Percentiles rank a stretch among this genome's conserved stretches.
These are phyloP conservation scores for Yueomyces sp. DNA, from an alignment of 805 yeast genomes.

Conservation along the genomic window DNA sequence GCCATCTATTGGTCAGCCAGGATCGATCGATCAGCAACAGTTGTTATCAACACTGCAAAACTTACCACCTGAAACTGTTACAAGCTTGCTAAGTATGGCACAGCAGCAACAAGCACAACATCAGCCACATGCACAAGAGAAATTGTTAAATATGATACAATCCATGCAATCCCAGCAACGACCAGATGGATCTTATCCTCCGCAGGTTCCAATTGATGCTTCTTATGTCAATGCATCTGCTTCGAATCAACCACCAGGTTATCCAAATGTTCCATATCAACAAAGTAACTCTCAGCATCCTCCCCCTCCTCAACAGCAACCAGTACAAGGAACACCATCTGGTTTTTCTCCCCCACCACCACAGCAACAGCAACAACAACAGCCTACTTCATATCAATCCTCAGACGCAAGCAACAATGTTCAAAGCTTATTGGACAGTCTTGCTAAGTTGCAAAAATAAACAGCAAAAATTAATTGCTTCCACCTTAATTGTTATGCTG, in stretches of 20 bases:
- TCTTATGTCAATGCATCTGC: slow-evolving; percentile 2
- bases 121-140: slow-evolving; percentile 9
- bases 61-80: slow-evolving; percentile 23
- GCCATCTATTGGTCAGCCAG: slow-evolving; percentile 7
- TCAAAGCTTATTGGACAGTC: slow-evolving; percentile 26
- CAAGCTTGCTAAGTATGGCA: slow-evolving; percentile 20
- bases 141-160: slow-evolving; percentile 20
- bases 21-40: slow-evolving; percentile 18
- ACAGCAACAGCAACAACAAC: slow-evolving; percentile 5
- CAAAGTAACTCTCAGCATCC: slow-evolving; percentile 2
- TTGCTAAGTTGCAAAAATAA: slow-evolving; percentile 25
- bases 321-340: not conserved
- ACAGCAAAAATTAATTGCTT: not conserved
- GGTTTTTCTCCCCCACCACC: not conserved
- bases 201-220: slow-evolving; percentile 4
- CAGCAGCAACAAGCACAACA: slow-evolving; percentile 23
- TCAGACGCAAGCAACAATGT: slow-evolving; percentile 21
- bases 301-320: slow-evolving; percentile 5
- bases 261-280: slow-evolving; percentile 4
- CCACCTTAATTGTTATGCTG: too few species aligned
- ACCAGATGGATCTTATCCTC: slow-evolving; percentile 4
- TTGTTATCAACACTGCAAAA: slow-evolving; percentile 22
- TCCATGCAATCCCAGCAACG: slow-evolving; percentile 20
- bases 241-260: slow-evolving; percentile 3
- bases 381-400: slow-evolving; percentile 8